Percentiles rank a stretch among this genome's conserved stretches.
Evolutionary conservation across 768 basidiomycete genomes (phyloP).

Genomic region (Pulveroboletus sp.): DNA sequence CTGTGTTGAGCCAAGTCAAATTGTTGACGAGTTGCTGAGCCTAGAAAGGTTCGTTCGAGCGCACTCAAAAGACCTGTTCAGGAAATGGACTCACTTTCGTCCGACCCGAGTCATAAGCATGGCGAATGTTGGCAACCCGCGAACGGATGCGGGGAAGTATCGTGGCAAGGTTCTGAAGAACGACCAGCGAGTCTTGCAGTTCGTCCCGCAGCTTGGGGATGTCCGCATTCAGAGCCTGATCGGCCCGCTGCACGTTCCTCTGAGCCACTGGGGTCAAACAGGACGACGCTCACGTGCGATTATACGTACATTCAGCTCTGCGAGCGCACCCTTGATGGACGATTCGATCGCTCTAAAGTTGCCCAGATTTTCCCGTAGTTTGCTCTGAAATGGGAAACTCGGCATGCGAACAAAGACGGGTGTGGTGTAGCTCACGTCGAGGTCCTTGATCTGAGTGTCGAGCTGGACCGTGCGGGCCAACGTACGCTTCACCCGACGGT

Average conservation of each 20-base stretch:
- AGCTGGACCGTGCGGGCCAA: conserved; percentile 46
- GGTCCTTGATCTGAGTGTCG: conserved; percentile 57
- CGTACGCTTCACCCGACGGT: conserved; percentile 43
- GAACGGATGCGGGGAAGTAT: conserved; percentile 56
- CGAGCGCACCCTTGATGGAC: conserved; percentile 60
- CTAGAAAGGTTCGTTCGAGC: conserved; percentile 32
- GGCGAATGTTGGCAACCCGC: conserved; percentile 58
- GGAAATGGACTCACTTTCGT: conserved; percentile 46
- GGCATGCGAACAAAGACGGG: background rate
- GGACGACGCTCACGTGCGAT: background rate
- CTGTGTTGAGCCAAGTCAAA: conserved; percentile 73
- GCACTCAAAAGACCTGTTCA: background rate
- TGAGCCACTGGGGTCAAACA: conserved; percentile 20
- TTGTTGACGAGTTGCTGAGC: conserved; percentile 61
- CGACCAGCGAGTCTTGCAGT: conserved; percentile 57
- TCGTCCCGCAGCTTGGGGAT: conserved; percentile 59
- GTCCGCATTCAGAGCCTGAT: conserved; percentile 53
- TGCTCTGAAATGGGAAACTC: conserved; percentile 39
- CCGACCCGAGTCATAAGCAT: conserved; percentile 69
- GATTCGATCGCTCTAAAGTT: conserved; percentile 74
- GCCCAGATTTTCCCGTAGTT: conserved; percentile 64
- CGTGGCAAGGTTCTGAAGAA: conserved; percentile 54
- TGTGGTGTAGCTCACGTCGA: conserved; percentile 41
- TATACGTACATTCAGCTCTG: conserved; percentile 52
- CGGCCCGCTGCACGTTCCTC: conserved; percentile 57